These are phyloP conservation scores for Lophiostoma macrostomum DNA, from an alignment of 495 filamentous ascomycete genomes.

Conservation along the genomic window DNA sequence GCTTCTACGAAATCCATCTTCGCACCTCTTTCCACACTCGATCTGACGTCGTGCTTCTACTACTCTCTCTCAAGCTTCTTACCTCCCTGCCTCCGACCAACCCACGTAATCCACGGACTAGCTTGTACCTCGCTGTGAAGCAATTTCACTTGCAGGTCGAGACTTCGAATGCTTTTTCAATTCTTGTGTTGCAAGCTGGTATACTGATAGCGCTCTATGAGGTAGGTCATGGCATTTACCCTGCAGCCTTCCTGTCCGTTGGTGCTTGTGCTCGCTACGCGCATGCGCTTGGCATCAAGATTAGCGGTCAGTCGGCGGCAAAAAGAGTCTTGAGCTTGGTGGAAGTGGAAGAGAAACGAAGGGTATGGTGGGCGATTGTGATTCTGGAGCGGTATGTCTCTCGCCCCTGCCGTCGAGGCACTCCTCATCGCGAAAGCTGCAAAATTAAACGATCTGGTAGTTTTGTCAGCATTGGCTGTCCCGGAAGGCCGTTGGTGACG, in stretches of 20 bases:
- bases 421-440: slow-evolving; percentile 7
- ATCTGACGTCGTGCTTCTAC: slow-evolving; percentile 6
- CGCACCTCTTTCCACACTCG: slow-evolving; percentile 18
- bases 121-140: slow-evolving; percentile 11
- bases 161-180: slow-evolving; percentile 8
- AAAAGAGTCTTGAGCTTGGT: slow-evolving; percentile 7
- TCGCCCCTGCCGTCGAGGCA: background rate
- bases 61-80: slow-evolving; percentile 9
- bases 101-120: slow-evolving; percentile 9
- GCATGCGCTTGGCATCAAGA: slow-evolving; percentile 16
- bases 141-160: slow-evolving; percentile 18
- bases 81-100: slow-evolving; percentile 11
- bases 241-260: slow-evolving; percentile 40
- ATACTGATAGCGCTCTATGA: slow-evolving; percentile 42
- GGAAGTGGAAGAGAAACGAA: slow-evolving; percentile 21
- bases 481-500: slow-evolving; percentile 19
- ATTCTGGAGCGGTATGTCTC: slow-evolving; percentile 24
- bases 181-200: slow-evolving; percentile 36
- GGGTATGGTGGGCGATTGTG: slow-evolving; percentile 26
- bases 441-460: slow-evolving; percentile 7
- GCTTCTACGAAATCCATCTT: slow-evolving; percentile 38
- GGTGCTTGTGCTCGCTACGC: slow-evolving; percentile 43
- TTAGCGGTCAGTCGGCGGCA: slow-evolving; percentile 6
- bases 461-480: slow-evolving; percentile 22
- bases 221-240: slow-evolving; percentile 42